Percentiles rank a stretch among this genome's conserved stretches.
Evolutionary conservation across 2,329 filamentous ascomycete genomes (phyloP).

Genomic region (Fusarium subglutinans): DNA sequence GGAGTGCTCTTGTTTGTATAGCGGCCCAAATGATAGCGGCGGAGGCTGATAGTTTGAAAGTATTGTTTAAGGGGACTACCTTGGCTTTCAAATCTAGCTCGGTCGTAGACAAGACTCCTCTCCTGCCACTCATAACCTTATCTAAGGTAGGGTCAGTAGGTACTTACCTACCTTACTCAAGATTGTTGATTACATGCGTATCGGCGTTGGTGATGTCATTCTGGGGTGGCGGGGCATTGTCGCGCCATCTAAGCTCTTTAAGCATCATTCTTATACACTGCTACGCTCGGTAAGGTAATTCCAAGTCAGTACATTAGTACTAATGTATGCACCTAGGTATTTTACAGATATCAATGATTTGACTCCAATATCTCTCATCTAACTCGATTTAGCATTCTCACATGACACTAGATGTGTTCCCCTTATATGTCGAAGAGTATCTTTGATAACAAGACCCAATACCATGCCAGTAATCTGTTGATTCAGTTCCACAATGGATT

Average conservation of each 20-base stretch:
- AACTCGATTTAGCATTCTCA: background rate
- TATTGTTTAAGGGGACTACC: background rate
- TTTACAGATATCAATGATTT: background rate
- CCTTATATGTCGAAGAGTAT: background rate
- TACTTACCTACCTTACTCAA: background rate
- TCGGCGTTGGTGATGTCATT: background rate
- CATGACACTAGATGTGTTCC: background rate
- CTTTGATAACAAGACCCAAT: background rate
- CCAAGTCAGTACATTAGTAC: background rate
- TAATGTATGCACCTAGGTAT: too few species aligned
- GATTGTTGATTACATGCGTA: background rate
- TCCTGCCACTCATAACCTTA: background rate
- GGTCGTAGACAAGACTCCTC: background rate
- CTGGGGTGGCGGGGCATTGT: background rate
- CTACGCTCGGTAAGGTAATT: background rate
- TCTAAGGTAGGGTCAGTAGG: background rate
- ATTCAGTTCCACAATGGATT: background rate
- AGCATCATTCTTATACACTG: background rate
- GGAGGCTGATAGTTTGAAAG: background rate
- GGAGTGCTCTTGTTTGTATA: background rate
- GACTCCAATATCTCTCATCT: background rate
- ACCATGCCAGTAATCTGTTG: background rate
- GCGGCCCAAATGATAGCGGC: background rate
- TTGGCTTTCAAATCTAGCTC: background rate
- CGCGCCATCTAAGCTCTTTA: background rate